Conservation (phyloP, 441 rosid species). For the Gossypium gossypioides region DNA sequence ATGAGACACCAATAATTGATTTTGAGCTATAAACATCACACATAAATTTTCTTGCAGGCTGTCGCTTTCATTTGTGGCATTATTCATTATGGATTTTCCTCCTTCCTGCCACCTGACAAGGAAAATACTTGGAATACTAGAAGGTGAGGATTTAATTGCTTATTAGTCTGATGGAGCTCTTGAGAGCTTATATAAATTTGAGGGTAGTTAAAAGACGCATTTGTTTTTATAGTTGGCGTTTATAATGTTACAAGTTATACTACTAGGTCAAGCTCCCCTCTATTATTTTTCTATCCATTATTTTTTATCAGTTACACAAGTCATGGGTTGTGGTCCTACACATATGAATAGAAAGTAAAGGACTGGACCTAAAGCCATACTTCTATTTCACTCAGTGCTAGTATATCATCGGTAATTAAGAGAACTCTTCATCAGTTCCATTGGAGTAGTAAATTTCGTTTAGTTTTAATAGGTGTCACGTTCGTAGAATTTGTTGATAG, state of each 20-base stretch:
- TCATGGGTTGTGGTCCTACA: neutral
- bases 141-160: slow-evolving; percentile 34
- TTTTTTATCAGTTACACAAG: neutral
- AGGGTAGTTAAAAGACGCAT: neutral
- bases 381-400: neutral
- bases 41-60: slow-evolving; percentile 39
- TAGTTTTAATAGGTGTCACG: too few species aligned
- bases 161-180: slow-evolving; percentile 1
- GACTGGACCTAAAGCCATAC: neutral
- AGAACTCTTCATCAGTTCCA: neutral
- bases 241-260: neutral
- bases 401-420: neutral
- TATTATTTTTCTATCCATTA: neutral
- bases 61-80: slow-evolving; percentile 78
- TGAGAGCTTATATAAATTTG: neutral
- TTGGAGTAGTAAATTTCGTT: neutral
- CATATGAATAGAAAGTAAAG: neutral
- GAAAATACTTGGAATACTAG: slow-evolving; percentile 47
- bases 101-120: slow-evolving; percentile 33
- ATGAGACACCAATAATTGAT: neutral
- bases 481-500: neutral
- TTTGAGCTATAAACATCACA: neutral
- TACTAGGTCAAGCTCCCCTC: neutral
- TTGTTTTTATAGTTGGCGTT: neutral
- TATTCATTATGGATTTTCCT: slow-evolving; percentile 42